Percentiles rank a stretch among this genome's conserved stretches.
Conservation (phyloP, 2,329 filamentous ascomycete genomes). For the Atkinsonella hypoxylon region DNA sequence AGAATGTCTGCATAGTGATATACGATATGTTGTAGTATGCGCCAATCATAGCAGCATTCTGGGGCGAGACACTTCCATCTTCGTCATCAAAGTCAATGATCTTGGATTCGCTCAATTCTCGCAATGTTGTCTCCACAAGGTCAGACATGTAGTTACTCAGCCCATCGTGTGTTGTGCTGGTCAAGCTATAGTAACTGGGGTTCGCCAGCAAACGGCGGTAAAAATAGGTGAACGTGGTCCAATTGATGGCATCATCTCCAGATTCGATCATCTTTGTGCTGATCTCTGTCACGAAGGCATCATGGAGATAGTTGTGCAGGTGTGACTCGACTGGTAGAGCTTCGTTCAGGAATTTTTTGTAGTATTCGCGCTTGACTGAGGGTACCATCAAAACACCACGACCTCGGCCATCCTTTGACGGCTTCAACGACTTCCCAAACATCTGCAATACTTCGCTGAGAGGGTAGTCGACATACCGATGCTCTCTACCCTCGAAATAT, state of each 20-base stretch:
- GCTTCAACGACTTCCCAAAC: conserved; percentile 85
- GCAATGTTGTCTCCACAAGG: conserved; percentile 82
- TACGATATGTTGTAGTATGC: conserved; percentile 99
- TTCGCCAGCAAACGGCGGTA: conserved; percentile 91
- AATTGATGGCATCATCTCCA: conserved; percentile 93
- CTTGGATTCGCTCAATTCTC: conserved; percentile 82
- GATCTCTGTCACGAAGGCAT: conserved; percentile 94
- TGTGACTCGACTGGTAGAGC: conserved; percentile 92
- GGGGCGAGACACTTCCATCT: conserved; percentile 75
- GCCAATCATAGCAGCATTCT: conserved; percentile 95
- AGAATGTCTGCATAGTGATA: conserved; percentile 97
- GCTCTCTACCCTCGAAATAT: conserved; percentile 91
- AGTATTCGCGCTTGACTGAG: conserved; percentile 89
- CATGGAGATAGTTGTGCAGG: conserved; percentile 80
- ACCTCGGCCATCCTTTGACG: conserved; percentile 65
- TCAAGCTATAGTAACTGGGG: conserved; percentile 88
- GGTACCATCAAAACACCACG: conserved; percentile 96
- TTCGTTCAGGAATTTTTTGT: conserved; percentile 97
- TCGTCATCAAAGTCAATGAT: conserved; percentile 94
- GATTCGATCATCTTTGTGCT: conserved; percentile 93
- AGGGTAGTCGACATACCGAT: conserved; percentile 93
- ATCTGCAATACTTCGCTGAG: conserved; percentile 92
- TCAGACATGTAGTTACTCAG: conserved; percentile 93
- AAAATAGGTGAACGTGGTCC: conserved; percentile 97
- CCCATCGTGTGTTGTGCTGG: conserved; percentile 79